Conservation (phyloP, 208 protist genomes). For the Trypanosoma boissoni region DNA sequence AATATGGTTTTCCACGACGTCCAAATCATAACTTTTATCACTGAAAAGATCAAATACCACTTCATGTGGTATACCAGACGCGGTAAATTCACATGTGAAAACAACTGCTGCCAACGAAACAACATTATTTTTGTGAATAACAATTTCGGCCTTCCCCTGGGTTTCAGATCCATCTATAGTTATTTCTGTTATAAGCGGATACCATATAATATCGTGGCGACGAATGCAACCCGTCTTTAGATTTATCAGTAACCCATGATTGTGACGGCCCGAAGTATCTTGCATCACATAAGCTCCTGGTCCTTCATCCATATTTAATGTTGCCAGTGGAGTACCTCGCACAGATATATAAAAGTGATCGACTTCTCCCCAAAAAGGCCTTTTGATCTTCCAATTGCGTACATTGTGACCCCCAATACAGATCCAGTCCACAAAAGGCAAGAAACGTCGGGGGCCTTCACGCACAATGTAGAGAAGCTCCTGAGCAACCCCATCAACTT, state of each 20-base stretch:
- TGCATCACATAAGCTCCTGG: constrained; percentile 78
- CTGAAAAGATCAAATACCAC: constrained; percentile 65
- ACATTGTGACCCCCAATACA: constrained; percentile 84
- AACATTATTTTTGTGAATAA: constrained; percentile 77
- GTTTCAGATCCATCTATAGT: constrained; percentile 30
- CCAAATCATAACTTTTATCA: constrained; percentile 22
- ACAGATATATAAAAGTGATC: constrained; percentile 68
- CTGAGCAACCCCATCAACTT: constrained; percentile 80
- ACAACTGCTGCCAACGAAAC: constrained; percentile 78
- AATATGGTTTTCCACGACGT: constrained; percentile 50
- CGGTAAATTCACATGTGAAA: constrained; percentile 75
- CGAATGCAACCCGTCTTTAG: constrained; percentile 55
- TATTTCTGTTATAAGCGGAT: constrained; percentile 38
- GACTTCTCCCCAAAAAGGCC: constrained; percentile 71
- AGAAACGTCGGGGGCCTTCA: constrained; percentile 71
- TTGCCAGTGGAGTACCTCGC: constrained; percentile 62
- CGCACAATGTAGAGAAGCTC: constrained; percentile 77
- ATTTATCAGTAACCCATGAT: constrained; percentile 80
- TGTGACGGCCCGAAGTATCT: constrained; percentile 57
- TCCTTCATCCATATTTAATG: constrained; percentile 79
- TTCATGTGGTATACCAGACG: constrained; percentile 49
- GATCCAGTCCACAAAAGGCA: constrained; percentile 75
- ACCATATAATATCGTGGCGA: constrained; percentile 75
- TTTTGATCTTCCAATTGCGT: constrained; percentile 74
- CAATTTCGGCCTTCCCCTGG: constrained; percentile 32